Conservation (phyloP, 495 filamentous ascomycete genomes). For the Lindgomyces ingoldianus region DNA sequence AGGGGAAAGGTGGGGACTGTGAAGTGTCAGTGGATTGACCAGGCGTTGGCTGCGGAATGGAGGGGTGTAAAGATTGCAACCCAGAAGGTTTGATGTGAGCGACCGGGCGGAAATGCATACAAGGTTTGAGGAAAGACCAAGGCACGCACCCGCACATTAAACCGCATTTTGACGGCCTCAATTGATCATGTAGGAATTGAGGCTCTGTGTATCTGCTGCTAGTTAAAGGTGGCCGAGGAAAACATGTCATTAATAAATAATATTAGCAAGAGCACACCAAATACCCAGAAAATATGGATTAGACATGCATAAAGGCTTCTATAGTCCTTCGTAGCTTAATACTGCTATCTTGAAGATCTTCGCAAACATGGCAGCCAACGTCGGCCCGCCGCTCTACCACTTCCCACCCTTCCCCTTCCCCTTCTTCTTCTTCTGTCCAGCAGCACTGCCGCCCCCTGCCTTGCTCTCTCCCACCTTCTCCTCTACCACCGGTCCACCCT, state of each 20-base stretch:
- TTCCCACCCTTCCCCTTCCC: conserved; percentile 28
- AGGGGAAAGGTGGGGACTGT: conserved; percentile 49
- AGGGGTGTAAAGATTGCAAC: conserved; percentile 15
- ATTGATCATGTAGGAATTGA: too few relatives aligned
- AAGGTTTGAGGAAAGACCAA: too few relatives aligned
- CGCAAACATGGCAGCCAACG: neutral
- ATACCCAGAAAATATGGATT: too few relatives aligned
- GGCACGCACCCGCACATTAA: too few relatives aligned
- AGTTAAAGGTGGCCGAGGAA: too few relatives aligned
- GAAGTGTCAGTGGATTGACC: conserved; percentile 45
- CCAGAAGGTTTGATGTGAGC: conserved; percentile 1
- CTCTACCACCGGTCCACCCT: conserved; percentile 56
- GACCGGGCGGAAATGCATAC: too few relatives aligned
- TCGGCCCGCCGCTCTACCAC: conserved; percentile 24
- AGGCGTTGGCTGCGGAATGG: conserved; percentile 33
- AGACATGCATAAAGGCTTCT: too few relatives aligned
- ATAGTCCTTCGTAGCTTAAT: too few relatives aligned
- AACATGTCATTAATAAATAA: too few relatives aligned
- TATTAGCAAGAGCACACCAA: too few relatives aligned
- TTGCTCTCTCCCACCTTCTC: conserved; percentile 31
- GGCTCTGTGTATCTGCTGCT: too few relatives aligned
- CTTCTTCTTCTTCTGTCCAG: conserved; percentile 35
- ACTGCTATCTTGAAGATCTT: neutral
- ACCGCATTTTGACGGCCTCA: too few relatives aligned
- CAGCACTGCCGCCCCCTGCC: conserved; percentile 3